Evolutionary conservation across 257 asterid genomes (phyloP).

Genomic region (Prunella vulgaris): DNA sequence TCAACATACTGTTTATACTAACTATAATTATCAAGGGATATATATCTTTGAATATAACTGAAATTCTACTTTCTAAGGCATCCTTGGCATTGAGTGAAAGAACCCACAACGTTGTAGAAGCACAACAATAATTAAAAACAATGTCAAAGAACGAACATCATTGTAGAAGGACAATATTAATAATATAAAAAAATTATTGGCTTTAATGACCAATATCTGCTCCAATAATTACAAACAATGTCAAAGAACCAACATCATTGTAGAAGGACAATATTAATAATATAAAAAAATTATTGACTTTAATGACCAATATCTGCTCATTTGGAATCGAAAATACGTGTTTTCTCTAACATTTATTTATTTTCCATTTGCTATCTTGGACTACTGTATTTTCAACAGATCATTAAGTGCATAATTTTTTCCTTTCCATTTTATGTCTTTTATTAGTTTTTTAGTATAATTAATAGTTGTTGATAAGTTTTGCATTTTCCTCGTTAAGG

Average conservation of each 20-base stretch:
- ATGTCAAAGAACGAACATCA: too few relatives aligned
- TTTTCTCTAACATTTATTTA: neutral
- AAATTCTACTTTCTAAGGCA: neutral
- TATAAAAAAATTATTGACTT: neutral
- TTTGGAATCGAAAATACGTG: conserved; percentile 3
- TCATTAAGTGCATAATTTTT: neutral
- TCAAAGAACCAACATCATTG: too few relatives aligned
- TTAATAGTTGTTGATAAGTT: neutral
- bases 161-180: too few relatives aligned
- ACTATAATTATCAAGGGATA: neutral
- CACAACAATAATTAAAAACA: too few relatives aligned
- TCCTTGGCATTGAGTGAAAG: neutral
- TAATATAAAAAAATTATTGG: too few relatives aligned
- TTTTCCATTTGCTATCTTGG: neutral
- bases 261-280: too few relatives aligned
- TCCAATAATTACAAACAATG: too few relatives aligned
- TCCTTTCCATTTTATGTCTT: neutral
- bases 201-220: too few relatives aligned
- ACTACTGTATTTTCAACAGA: neutral
- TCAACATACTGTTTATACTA: neutral
- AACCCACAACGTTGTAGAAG: conserved; percentile 8
- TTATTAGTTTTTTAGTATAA: neutral
- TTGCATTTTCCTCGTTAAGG: neutral
- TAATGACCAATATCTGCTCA: conserved; percentile 3
- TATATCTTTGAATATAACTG: conserved; percentile 4